Conservation (phyloP, 306 rosid species). For the Lablab purpureus region DNA sequence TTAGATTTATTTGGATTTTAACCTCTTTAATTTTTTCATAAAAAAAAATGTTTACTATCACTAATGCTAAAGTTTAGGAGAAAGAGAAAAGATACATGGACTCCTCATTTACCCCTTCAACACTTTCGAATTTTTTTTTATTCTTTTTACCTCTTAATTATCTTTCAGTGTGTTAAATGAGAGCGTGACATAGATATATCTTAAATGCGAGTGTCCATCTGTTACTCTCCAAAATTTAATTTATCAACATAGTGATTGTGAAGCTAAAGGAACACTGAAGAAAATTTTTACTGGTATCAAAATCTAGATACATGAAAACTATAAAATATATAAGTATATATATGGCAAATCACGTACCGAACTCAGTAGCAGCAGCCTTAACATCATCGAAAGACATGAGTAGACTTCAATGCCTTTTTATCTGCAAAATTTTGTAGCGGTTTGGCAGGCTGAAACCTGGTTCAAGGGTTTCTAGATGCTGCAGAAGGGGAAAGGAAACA, state of each 20-base stretch:
- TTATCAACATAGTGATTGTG: neutral
- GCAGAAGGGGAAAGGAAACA: slow-evolving; percentile 5
- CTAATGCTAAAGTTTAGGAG: neutral
- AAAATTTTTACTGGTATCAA: neutral
- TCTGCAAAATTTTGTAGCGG: neutral
- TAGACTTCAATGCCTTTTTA: slow-evolving; percentile 3
- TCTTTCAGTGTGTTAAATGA: no score
- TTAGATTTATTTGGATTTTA: neutral
- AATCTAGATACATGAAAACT: neutral
- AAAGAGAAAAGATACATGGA: no score
- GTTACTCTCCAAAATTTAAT: no score
- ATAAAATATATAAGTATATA: neutral
- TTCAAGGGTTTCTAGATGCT: slow-evolving; percentile 11
- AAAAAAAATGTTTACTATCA: neutral
- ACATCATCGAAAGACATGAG: slow-evolving; percentile 31
- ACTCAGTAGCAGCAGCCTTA: slow-evolving; percentile 43
- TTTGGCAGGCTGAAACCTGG: slow-evolving; percentile 18
- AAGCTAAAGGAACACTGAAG: neutral
- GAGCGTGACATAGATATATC: no score
- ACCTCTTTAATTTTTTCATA: neutral
- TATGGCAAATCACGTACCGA: slow-evolving; percentile 45
- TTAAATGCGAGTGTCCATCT: no score
- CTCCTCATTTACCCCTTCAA: no score
- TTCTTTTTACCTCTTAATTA: no score
- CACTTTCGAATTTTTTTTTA: no score